Conservation (phyloP, 805 yeast species). For the Yarrowia deformans region DNA sequence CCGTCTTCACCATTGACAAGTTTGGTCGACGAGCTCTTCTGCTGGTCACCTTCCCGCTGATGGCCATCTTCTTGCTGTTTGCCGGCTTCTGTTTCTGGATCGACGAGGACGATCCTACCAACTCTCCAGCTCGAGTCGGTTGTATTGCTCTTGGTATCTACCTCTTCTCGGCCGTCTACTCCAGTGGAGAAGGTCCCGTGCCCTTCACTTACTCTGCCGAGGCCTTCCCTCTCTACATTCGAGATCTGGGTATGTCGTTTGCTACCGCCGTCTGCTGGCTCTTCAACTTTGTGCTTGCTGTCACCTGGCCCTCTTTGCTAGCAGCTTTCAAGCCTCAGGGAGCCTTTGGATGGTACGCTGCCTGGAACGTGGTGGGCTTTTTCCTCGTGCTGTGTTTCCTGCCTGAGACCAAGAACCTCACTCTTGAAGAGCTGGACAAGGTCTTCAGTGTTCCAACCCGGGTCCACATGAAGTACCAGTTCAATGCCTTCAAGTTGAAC, state of each 20-base stretch:
- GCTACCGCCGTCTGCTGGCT: slow-evolving; percentile 69
- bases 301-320: slow-evolving; percentile 80
- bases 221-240: slow-evolving; percentile 76
- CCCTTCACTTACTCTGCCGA: slow-evolving; percentile 91
- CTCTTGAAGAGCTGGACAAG: slow-evolving; percentile 78
- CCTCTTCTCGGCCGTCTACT: slow-evolving; percentile 73
- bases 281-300: slow-evolving; percentile 65
- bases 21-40: slow-evolving; percentile 74
- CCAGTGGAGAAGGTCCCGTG: slow-evolving; percentile 88
- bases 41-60: slow-evolving; percentile 65
- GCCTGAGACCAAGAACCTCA: slow-evolving; percentile 74
- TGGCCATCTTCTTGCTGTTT: slow-evolving; percentile 61
- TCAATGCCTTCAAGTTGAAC: slow-evolving; percentile 48
- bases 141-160: slow-evolving; percentile 77
- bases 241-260: slow-evolving; percentile 81
- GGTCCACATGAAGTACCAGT: slow-evolving; percentile 61
- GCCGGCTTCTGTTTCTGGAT: slow-evolving; percentile 73
- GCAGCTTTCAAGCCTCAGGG: slow-evolving; percentile 77
- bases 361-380: slow-evolving; percentile 80
- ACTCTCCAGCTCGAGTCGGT: slow-evolving; percentile 59
- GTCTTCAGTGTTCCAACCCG: slow-evolving; percentile 66
- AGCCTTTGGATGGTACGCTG: slow-evolving; percentile 89
- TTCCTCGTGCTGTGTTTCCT: slow-evolving; percentile 59
- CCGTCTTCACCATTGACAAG: slow-evolving; percentile 77
- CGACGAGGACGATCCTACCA: slow-evolving; percentile 51